These are phyloP conservation scores for Articulospora tetracladia DNA, from an alignment of 495 filamentous ascomycete genomes.

Conservation along the genomic window DNA sequence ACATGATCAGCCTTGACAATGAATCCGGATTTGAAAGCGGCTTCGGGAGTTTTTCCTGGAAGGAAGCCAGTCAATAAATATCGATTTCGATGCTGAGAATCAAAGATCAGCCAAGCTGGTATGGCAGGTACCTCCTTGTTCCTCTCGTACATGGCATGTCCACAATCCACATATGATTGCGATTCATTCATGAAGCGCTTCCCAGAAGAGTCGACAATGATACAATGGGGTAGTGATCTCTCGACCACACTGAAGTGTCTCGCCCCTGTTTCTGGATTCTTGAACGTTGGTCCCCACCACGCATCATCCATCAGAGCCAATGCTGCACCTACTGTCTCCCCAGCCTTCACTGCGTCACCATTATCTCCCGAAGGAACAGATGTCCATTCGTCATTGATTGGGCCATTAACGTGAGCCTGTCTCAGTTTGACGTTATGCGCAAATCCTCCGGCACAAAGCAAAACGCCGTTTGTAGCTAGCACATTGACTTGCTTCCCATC, in stretches of 20 bases:
- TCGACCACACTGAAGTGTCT: conserved; percentile 13
- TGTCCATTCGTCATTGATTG: background rate
- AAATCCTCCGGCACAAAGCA: conserved; percentile 27
- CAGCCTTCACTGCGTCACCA: conserved; percentile 5
- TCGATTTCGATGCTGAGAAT: conserved; percentile 20
- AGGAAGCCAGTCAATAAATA: conserved; percentile 10
- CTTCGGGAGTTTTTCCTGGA: conserved; percentile 8
- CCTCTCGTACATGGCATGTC: conserved; percentile 6
- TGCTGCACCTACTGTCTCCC: background rate
- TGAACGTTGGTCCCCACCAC: conserved; percentile 7
- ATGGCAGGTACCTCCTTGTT: conserved; percentile 13
- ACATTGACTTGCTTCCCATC: conserved; percentile 15
- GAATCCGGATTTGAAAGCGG: background rate
- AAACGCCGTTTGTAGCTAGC: conserved; percentile 18
- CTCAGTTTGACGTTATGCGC: conserved; percentile 2
- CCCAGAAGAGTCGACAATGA: conserved; percentile 25
- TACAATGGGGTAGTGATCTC: conserved; percentile 22
- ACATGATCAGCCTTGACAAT: conserved; percentile 35
- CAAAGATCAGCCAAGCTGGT: conserved; percentile 22
- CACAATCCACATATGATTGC: conserved; percentile 15
- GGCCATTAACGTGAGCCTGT: background rate
- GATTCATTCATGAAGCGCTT: conserved; percentile 29
- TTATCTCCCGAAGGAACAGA: background rate
- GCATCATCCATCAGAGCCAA: conserved; percentile 6
- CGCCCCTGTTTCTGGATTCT: background rate